Conservation (phyloP, 129 eudicot species). For the Flaveria robusta region DNA sequence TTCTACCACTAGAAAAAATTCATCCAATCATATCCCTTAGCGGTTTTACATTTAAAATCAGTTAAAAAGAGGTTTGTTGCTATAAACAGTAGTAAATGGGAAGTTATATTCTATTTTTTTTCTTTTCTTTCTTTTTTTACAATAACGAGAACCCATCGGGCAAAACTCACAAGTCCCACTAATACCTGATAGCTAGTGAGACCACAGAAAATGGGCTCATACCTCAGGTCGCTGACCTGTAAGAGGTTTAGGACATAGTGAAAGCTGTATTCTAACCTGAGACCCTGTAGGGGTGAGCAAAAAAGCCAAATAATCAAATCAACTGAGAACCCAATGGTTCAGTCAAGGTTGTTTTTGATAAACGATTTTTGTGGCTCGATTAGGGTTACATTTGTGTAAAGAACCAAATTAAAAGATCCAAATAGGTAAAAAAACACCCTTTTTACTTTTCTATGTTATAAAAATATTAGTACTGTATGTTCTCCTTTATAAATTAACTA, state of each 20-base stretch:
- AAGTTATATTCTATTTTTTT: background rate
- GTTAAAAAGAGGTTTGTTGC: background rate
- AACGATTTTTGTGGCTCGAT: too few relatives aligned
- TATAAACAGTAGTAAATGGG: background rate
- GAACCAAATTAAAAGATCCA: too few relatives aligned
- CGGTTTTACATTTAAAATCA: background rate
- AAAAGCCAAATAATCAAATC: background rate
- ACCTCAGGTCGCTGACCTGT: too few relatives aligned
- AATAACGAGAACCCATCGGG: background rate
- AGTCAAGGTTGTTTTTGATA: background rate
- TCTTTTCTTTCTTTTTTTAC: too few relatives aligned
- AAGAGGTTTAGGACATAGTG: background rate
- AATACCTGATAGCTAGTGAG: background rate
- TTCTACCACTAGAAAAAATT: conserved; percentile 74
- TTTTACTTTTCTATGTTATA: too few relatives aligned
- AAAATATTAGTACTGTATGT: too few relatives aligned
- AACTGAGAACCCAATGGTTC: too few relatives aligned
- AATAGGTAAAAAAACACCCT: background rate
- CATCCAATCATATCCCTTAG: conserved; percentile 52
- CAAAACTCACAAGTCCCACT: background rate
- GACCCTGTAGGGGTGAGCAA: too few relatives aligned
- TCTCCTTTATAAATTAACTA: background rate
- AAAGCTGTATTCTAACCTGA: too few relatives aligned
- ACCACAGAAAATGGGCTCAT: too few relatives aligned
- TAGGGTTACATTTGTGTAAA: background rate